These are phyloP conservation scores for Fusarium bulbicola DNA, from an alignment of 2,329 filamentous ascomycete genomes.

Conservation along the genomic window DNA sequence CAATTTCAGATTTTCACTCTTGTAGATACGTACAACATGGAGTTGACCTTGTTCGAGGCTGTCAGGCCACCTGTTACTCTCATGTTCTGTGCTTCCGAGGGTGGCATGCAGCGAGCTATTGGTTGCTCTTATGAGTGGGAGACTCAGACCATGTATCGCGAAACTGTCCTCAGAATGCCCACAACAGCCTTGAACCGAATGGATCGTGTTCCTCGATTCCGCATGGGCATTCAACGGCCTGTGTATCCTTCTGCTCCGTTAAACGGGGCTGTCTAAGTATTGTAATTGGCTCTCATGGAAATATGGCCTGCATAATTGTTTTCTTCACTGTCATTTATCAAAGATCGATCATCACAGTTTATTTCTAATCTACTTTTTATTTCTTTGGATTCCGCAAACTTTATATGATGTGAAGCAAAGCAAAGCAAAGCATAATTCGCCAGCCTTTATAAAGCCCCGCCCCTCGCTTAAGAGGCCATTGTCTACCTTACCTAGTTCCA, in stretches of 20 bases:
- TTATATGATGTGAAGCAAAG: background rate
- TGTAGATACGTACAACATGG: conserved; percentile 49
- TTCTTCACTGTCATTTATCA: background rate
- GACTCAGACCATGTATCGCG: conserved; percentile 41
- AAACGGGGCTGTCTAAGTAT: conserved; percentile 13
- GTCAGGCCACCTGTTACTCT: conserved; percentile 38
- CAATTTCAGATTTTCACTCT: conserved; percentile 47
- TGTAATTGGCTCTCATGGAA: background rate
- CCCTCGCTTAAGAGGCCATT: background rate
- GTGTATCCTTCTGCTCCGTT: conserved; percentile 30
- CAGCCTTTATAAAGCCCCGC: background rate
- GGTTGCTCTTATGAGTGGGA: conserved; percentile 43
- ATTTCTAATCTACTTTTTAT: background rate
- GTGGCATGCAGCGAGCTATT: conserved; percentile 42
- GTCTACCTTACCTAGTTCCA: background rate
- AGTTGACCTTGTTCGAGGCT: conserved; percentile 48
- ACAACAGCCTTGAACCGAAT: conserved; percentile 39
- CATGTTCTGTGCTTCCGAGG: conserved; percentile 42
- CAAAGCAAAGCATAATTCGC: background rate
- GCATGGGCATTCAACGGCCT: conserved; percentile 39
- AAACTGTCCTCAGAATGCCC: conserved; percentile 39
- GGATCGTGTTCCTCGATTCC: conserved; percentile 39
- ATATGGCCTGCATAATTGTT: background rate
- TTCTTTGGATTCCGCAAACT: background rate
- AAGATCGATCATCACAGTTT: background rate